Base-by-base conservation (phyloP, 352 stramenopile genomes). In the Globisporangium yorkense region DNA sequence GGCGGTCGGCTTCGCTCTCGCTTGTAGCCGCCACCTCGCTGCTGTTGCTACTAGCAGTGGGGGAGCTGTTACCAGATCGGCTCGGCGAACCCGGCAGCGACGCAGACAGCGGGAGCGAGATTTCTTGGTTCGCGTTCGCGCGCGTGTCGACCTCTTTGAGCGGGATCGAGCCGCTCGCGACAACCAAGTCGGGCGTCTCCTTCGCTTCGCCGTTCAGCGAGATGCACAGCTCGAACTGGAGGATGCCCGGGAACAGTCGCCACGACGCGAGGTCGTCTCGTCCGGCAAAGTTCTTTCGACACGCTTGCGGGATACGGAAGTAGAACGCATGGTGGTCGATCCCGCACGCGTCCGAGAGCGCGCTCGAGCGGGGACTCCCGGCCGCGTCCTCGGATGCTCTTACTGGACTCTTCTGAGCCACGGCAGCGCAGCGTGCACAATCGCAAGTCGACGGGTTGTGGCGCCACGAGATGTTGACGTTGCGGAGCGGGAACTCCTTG, bases 241-340 rank as follows among this genome's bases (percentile, higher is more conserved):
- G 45, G 31, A 87, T 44, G 10, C 84, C 84, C 33, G 84, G 84
- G 57, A 91, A 91, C 29, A 76, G 64, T 37, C 75, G 76, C 84
- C 84, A 94, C 10, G 82, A 75, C 18, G 84, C 84, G 20, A 94
- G 66, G 67, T 92, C 80, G 39, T 88, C 72, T 43, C 80, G 80
- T 3, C 83, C 80, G 16, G 81, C 82, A 53, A 88, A 90, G 59
- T 86, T 90, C 63, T 88, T 89, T 15, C 81, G 75, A 47, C 68
- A 77, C 6, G 82, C 77, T 66, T 92, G 84, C 6, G 82, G 82
- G 16, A 94, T 70, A 18, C 82, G 84, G 53, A 92, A 94, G 44
- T 86, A 92, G 56, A 78, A 88, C n/a, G 84, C 80, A 48, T 94
- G 80, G 41, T 92, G 81, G 66, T 94, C 84, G 16, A 94, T 64